These are phyloP conservation scores for Pholiota molesta DNA, from an alignment of 768 basidiomycete genomes.

Conservation along the genomic window DNA sequence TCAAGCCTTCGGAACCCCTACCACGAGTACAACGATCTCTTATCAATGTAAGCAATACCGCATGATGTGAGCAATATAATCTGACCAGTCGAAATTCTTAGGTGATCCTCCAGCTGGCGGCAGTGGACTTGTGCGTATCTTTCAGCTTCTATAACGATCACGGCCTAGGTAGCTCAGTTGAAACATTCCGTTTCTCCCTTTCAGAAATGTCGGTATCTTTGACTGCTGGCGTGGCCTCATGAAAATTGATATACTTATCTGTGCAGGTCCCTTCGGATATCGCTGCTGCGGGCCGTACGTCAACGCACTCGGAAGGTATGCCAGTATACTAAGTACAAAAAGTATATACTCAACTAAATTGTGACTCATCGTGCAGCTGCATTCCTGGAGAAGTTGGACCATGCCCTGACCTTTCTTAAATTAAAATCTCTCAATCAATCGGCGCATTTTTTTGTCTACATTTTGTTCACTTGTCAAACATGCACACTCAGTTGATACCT, in stretches of 20 bases:
- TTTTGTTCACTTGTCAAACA: too few relatives aligned
- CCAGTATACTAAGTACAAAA: background rate
- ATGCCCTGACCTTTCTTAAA: conserved; percentile 13
- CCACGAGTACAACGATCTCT: background rate
- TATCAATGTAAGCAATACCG: background rate
- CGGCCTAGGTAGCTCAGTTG: too few relatives aligned
- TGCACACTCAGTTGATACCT: too few relatives aligned
- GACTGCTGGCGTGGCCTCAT: background rate
- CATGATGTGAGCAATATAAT: background rate
- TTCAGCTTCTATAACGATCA: too few relatives aligned
- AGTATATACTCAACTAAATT: background rate
- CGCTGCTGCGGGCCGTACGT: conserved; percentile 13
- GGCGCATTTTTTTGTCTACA: too few relatives aligned
- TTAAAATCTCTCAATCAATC: background rate
- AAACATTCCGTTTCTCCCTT: background rate
- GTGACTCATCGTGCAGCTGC: conserved; percentile 4
- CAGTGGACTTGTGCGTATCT: background rate
- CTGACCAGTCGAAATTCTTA: background rate
- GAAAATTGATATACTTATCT: background rate
- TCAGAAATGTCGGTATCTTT: conserved; percentile 2
- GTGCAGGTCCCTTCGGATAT: conserved; percentile 12
- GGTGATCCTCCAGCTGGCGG: conserved; percentile 9
- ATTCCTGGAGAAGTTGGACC: conserved; percentile 13
- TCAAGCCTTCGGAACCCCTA: background rate
- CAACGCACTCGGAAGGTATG: conserved; percentile 8